phyloP scores from a whole-genome alignment of 441 rosid genomes.

The Populus tomentosa region DNA sequence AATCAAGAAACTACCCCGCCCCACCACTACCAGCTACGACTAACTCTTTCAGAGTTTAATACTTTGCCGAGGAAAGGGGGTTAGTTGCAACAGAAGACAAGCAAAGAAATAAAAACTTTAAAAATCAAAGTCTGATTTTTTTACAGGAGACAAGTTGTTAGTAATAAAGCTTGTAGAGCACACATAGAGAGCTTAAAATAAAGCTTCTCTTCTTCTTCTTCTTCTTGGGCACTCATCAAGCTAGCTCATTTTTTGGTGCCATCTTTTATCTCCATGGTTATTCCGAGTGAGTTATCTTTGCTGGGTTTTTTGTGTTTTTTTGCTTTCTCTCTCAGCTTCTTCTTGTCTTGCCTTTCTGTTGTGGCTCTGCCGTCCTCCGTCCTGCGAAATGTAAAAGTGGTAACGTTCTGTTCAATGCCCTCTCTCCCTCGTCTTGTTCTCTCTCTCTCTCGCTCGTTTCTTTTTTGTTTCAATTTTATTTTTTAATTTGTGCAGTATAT shows the following conservation, averaged over 20 bases:
- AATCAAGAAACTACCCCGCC: conserved; percentile 12
- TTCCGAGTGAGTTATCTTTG: not conserved
- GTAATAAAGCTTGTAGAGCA: not conserved
- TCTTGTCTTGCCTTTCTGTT: conserved; percentile 14
- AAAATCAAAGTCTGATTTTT: conserved; percentile 23
- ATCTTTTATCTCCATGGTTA: conserved; percentile 9
- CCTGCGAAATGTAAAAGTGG: conserved; percentile 44
- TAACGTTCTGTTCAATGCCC: conserved; percentile 25
- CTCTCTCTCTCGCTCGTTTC: conserved; percentile 16
- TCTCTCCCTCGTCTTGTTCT: conserved; percentile 13
- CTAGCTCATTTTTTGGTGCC: conserved; percentile 16
- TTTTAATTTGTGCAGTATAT: not conserved
- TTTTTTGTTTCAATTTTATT: not conserved
- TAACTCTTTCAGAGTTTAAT: not conserved
- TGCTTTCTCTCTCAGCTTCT: conserved; percentile 5
- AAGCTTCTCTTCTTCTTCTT: not conserved
- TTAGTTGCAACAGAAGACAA: conserved; percentile 11
- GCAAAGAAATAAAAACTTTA: not conserved
- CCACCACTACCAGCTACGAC: not conserved
- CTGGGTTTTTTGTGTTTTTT: not conserved
- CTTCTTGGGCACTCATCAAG: no score
- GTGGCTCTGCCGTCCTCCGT: conserved; percentile 25
- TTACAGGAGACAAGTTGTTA: conserved; percentile 6
- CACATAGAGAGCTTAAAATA: not conserved
- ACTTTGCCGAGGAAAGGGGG: not conserved